These are phyloP conservation scores for Pelargonium citronellum DNA, from an alignment of 441 rosid species.

Conservation along the genomic window DNA sequence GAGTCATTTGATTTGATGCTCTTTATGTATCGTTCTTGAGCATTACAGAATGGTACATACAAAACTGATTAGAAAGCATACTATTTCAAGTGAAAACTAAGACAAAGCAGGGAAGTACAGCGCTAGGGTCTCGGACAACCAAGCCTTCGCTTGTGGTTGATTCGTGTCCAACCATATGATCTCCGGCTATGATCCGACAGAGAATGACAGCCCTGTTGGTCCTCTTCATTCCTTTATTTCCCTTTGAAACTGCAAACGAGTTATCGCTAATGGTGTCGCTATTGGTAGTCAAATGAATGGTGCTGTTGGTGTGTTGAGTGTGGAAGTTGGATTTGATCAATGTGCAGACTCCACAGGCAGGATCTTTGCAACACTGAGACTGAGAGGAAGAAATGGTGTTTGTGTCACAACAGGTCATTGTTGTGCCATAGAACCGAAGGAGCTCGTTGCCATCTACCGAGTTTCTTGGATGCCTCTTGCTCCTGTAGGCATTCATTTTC, in stretches of 20 bases:
- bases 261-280: slow-evolving; percentile 34
- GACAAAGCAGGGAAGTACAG: slow-evolving; percentile 47
- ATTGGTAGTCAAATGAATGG: slow-evolving; percentile 32
- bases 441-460: slow-evolving; percentile 49
- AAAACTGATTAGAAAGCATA: neutral
- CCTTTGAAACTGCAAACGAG: slow-evolving; percentile 13
- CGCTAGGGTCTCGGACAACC: slow-evolving; percentile 34
- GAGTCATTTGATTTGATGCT: no score
- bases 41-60: neutral
- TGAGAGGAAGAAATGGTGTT: neutral
- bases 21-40: neutral
- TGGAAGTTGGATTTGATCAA: slow-evolving; percentile 33
- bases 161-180: slow-evolving; percentile 15
- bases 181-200: slow-evolving; percentile 38
- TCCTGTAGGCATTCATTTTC: slow-evolving; percentile 29
- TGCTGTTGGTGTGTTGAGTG: slow-evolving; percentile 24
- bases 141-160: slow-evolving; percentile 18
- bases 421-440: slow-evolving; percentile 41
- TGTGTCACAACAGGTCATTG: slow-evolving; percentile 35
- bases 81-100: slow-evolving; percentile 28
- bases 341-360: slow-evolving; percentile 29
- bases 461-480: slow-evolving; percentile 36
- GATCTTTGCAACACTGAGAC: neutral
- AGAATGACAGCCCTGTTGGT: slow-evolving; percentile 34
- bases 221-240: slow-evolving; percentile 19